These are phyloP conservation scores for Candida albicans DNA, from an alignment of 1,139 yeast species.

Conservation along the genomic window DNA sequence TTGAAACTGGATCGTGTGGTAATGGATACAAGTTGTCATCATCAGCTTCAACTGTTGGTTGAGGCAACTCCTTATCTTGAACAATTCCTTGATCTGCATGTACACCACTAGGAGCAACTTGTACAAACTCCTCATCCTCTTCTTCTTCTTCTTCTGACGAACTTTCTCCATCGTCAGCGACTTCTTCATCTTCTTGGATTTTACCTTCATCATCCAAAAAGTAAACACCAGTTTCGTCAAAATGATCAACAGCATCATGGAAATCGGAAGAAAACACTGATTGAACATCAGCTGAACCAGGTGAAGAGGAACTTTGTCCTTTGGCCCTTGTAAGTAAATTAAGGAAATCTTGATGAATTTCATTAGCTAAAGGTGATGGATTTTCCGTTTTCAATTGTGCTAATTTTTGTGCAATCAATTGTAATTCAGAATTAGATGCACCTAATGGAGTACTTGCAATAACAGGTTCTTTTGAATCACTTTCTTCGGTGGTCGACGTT, in stretches of 20 bases:
- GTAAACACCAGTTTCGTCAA: conserved; percentile 44
- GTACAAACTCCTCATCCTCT: conserved; percentile 11
- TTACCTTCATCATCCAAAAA: conserved; percentile 23
- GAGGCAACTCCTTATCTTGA: conserved; percentile 10
- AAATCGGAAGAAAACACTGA: conserved; percentile 48
- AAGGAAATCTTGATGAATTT: conserved; percentile 14
- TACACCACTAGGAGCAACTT: not conserved
- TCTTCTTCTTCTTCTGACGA: conserved; percentile 21
- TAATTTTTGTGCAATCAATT: conserved; percentile 23
- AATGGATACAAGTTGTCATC: conserved; percentile 60
- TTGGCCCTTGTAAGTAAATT: conserved; percentile 9
- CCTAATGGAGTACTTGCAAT: conserved; percentile 5
- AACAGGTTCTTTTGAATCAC: conserved; percentile 2
- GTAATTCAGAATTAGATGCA: conserved; percentile 12
- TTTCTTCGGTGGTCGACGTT: not conserved
- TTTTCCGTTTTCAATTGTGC: conserved; percentile 19
- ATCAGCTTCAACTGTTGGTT: conserved; percentile 17
- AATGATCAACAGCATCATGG: conserved; percentile 64
- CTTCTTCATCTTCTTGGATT: conserved; percentile 15
- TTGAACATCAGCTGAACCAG: conserved; percentile 21
- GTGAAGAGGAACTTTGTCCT: conserved; percentile 5
- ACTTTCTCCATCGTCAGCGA: conserved; percentile 8
- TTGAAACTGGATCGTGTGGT: conserved; percentile 49
- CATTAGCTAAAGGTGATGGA: conserved; percentile 14
- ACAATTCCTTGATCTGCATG: conserved; percentile 3